Evolutionary conservation across 1,284 basidiomycete species (phyloP).

Genomic region (Lentinula novae-zelandiae): DNA sequence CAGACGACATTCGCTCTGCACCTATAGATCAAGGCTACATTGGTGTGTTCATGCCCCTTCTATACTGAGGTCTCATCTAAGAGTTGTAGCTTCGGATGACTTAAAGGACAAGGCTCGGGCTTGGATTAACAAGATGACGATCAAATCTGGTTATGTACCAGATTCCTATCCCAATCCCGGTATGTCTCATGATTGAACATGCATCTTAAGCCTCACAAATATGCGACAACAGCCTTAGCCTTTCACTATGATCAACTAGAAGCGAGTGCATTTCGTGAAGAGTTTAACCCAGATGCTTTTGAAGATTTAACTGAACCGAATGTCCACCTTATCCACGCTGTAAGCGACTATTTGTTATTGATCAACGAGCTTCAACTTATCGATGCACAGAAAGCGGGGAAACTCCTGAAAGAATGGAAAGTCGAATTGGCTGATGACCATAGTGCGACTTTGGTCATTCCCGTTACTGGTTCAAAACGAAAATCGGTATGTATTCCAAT

Average conservation of each 20-base stretch:
- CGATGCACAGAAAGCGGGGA: constrained; percentile 62
- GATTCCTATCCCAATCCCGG: constrained; percentile 93
- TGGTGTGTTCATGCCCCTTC: constrained; percentile 35
- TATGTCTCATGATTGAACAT: constrained; percentile 32
- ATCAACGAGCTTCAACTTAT: background rate
- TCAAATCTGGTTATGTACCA: constrained; percentile 81
- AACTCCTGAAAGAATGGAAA: constrained; percentile 77
- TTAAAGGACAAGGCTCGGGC: constrained; percentile 66
- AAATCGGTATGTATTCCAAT: constrained; percentile 52
- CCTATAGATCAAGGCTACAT: constrained; percentile 55
- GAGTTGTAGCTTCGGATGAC: constrained; percentile 58
- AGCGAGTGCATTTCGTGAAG: constrained; percentile 88
- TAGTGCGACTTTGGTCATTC: constrained; percentile 45
- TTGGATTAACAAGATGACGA: constrained; percentile 77
- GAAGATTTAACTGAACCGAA: constrained; percentile 82
- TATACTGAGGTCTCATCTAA: too few relatives aligned
- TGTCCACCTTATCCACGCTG: constrained; percentile 77
- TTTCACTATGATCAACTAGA: constrained; percentile 90
- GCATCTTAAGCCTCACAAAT: background rate
- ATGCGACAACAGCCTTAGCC: constrained; percentile 51
- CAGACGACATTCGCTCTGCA: constrained; percentile 87
- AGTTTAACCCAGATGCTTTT: constrained; percentile 72
- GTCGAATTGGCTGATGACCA: constrained; percentile 61
- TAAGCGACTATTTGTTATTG: background rate
- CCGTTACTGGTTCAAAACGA: constrained; percentile 55